Percentiles rank a stretch among this genome's conserved stretches.
phyloP scores from a whole-genome alignment of 2,329 filamentous ascomycete genomes.

The Fusarium brachygibbosum region DNA sequence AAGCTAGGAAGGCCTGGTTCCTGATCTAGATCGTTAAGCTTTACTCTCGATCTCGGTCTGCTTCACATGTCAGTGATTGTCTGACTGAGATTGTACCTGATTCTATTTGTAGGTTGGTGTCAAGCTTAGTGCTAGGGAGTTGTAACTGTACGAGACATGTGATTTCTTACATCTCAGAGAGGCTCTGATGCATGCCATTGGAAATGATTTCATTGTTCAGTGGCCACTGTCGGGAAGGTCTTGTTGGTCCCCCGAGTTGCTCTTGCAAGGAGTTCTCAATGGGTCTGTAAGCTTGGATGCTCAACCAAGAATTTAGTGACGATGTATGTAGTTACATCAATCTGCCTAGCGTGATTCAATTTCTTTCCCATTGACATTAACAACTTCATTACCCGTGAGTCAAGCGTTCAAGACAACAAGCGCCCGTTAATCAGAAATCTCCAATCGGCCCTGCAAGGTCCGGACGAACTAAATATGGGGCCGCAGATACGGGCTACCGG shows the following conservation, averaged over 20 bases:
- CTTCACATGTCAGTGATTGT: slow-evolving; percentile 42
- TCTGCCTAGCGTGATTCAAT: background rate
- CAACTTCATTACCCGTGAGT: background rate
- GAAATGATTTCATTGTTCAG: slow-evolving; percentile 9
- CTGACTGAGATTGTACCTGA: slow-evolving; percentile 28
- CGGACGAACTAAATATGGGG: slow-evolving; percentile 11
- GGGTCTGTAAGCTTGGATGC: background rate
- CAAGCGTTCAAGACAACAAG: slow-evolving; percentile 7
- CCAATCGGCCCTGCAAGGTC: slow-evolving; percentile 9
- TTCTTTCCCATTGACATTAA: background rate
- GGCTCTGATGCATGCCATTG: slow-evolving; percentile 28
- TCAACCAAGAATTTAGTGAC: background rate
- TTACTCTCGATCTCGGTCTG: slow-evolving; percentile 32
- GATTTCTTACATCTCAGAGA: slow-evolving; percentile 19
- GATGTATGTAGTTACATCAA: slow-evolving; percentile 8
- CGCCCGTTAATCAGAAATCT: background rate
- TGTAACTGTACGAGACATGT: slow-evolving; percentile 25
- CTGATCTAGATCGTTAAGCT: slow-evolving; percentile 37
- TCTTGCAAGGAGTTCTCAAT: slow-evolving; percentile 2
- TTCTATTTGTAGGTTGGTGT: slow-evolving; percentile 30
- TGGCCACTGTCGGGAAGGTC: slow-evolving; percentile 11
- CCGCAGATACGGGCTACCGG: slow-evolving; percentile 10
- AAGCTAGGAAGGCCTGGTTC: slow-evolving; percentile 16
- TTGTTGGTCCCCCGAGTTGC: slow-evolving; percentile 1
- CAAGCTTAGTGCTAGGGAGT: slow-evolving; percentile 11